Conservation (phyloP, 139 green algal genomes). For the Chlamydomonas sp. region DNA sequence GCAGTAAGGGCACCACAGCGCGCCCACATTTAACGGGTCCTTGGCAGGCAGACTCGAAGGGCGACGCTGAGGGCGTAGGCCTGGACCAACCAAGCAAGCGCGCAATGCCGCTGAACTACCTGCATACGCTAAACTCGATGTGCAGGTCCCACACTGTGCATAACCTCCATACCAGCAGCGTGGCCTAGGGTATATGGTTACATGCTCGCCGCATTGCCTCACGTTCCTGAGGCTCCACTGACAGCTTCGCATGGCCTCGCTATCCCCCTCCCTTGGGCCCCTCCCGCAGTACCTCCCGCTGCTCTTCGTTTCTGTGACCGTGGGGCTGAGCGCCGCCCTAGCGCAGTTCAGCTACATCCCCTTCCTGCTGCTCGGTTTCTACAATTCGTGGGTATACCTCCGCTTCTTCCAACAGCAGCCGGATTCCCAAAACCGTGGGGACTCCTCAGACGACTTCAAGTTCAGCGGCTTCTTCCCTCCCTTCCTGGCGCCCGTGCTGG, state of each 20-base stretch:
- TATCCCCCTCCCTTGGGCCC: background rate
- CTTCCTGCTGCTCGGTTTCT: conserved; percentile 85
- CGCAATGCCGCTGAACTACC: too few relatives aligned
- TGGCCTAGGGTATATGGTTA: too few relatives aligned
- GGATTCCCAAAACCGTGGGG: conserved; percentile 43
- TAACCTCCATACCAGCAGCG: too few relatives aligned
- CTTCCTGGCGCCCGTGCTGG: conserved; percentile 50
- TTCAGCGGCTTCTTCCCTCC: conserved; percentile 89
- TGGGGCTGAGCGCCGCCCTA: conserved; percentile 28
- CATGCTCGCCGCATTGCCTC: too few relatives aligned
- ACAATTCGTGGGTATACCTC: conserved; percentile 91
- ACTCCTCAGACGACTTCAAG: conserved; percentile 82
- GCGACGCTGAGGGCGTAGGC: too few relatives aligned
- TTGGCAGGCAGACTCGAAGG: too few relatives aligned
- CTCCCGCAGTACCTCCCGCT: conserved; percentile 73
- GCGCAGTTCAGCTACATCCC: conserved; percentile 56
- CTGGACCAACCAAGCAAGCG: too few relatives aligned
- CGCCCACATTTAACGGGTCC: too few relatives aligned
- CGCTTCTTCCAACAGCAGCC: conserved; percentile 88
- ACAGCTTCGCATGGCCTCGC: background rate
- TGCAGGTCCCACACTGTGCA: too few relatives aligned
- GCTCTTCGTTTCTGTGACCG: conserved; percentile 60
- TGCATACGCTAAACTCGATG: too few relatives aligned
- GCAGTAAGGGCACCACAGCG: too few relatives aligned
- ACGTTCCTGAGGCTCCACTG: background rate